These are phyloP conservation scores for Ophiostoma tasmaniense DNA, from an alignment of 2,329 filamentous ascomycete genomes.

Conservation along the genomic window DNA sequence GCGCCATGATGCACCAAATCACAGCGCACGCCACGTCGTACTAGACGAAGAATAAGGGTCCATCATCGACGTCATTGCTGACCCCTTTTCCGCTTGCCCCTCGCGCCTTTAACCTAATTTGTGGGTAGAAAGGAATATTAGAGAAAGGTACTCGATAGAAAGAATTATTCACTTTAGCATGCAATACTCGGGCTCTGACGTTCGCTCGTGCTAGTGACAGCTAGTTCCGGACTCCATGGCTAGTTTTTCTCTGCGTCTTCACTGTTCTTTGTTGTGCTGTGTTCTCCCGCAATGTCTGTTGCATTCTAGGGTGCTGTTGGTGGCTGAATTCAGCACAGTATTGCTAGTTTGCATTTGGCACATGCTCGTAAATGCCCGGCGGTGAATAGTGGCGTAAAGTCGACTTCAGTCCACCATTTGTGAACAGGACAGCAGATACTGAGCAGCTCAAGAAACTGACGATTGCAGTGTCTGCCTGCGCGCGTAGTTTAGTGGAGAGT, in stretches of 20 bases:
- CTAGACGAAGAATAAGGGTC: conserved; percentile 1
- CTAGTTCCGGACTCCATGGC: not conserved
- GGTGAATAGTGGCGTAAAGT: no score
- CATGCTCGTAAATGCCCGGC: not conserved
- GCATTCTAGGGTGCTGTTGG: not conserved
- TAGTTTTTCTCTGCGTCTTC: not conserved
- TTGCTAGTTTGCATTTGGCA: no score
- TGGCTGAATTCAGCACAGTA: not conserved
- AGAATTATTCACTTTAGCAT: no score
- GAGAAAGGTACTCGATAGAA: no score
- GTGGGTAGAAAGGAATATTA: not conserved
- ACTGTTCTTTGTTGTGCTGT: not conserved
- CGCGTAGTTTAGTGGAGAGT: not conserved
- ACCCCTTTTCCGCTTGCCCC: not conserved
- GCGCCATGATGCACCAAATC: not conserved
- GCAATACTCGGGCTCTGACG: not conserved
- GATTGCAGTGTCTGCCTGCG: not conserved
- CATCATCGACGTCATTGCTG: conserved; percentile 6
- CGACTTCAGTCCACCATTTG: no score
- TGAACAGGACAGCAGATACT: no score
- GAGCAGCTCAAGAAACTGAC: not conserved
- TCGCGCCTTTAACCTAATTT: not conserved
- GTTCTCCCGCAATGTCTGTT: not conserved
- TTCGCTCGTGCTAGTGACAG: not conserved
- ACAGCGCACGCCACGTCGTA: not conserved